These are phyloP conservation scores for Polygonum maritimum DNA, from an alignment of 148 eudicot species.

Conservation along the genomic window DNA sequence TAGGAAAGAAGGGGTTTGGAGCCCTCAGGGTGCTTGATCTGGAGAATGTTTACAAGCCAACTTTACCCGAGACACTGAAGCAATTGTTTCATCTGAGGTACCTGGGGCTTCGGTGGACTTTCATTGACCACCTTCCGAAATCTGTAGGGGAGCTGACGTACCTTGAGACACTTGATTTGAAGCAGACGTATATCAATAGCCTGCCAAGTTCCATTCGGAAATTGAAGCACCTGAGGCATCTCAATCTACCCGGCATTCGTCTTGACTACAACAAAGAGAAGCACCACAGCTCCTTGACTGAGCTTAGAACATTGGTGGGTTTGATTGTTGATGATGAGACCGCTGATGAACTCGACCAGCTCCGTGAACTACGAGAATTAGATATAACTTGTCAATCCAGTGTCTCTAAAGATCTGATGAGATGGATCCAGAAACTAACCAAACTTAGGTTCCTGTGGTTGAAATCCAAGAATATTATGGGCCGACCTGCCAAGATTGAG, in stretches of 20 bases:
- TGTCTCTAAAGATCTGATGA: constrained; percentile 1
- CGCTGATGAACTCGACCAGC: constrained; percentile 9
- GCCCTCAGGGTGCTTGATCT: constrained; percentile 46
- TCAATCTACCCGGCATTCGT: constrained; percentile 28
- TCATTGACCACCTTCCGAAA: constrained; percentile 33
- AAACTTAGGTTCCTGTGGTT: constrained; percentile 27
- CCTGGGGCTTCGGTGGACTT: constrained; percentile 45
- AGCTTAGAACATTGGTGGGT: constrained; percentile 41
- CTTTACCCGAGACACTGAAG: constrained; percentile 33
- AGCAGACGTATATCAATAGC: constrained; percentile 29
- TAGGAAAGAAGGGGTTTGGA: constrained; percentile 20
- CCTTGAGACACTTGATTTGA: constrained; percentile 45
- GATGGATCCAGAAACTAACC: constrained; percentile 21
- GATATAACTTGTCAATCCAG: constrained; percentile 26
- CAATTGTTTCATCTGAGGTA: constrained; percentile 34
- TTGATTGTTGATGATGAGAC: constrained; percentile 20
- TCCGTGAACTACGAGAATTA: constrained; percentile 25
- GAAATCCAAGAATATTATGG: constrained; percentile 26
- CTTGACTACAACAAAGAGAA: constrained; percentile 16
- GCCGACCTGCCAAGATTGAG: constrained; percentile 19
- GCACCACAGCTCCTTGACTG: neutral
- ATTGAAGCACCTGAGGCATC: constrained; percentile 25
- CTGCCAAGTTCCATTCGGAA: constrained; percentile 41
- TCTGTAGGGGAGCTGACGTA: constrained; percentile 32
- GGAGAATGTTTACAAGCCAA: constrained; percentile 41